These are phyloP conservation scores for Sisymbrium altissimum DNA, from an alignment of 345 rosid genomes.

Conservation along the genomic window DNA sequence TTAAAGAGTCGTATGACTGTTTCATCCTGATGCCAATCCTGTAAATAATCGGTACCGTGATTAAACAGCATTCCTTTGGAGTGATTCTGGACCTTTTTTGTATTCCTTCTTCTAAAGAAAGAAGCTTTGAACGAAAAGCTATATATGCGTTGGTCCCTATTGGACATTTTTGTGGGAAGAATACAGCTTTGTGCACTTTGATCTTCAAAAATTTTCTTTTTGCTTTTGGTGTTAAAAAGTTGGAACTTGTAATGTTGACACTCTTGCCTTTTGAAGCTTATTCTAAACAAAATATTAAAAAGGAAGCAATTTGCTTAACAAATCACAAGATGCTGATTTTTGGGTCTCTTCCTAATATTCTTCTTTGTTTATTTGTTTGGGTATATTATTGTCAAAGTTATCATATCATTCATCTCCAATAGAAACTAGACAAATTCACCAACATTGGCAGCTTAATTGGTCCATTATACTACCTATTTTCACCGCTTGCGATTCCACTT, in stretches of 20 bases:
- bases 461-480: constrained; percentile 6
- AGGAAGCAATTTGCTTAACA: constrained; percentile 23
- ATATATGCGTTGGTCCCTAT: constrained; percentile 32
- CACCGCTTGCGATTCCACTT: constrained; percentile 13
- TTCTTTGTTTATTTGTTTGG: not conserved
- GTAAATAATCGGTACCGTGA: constrained; percentile 11
- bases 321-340: constrained; percentile 27
- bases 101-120: constrained; percentile 25
- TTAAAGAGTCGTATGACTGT: not conserved
- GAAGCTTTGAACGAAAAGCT: constrained; percentile 24
- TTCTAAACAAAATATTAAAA: not conserved
- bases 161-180: constrained; percentile 23
- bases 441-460: constrained; percentile 9
- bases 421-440: constrained; percentile 19
- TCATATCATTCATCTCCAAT: constrained; percentile 7
- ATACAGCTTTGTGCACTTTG: constrained; percentile 25
- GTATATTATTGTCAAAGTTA: constrained; percentile 2
- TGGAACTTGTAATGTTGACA: constrained; percentile 17
- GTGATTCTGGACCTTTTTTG: constrained; percentile 22
- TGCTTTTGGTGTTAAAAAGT: not conserved
- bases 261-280: constrained; percentile 23
- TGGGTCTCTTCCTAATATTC: constrained; percentile 24
- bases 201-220: constrained; percentile 1
- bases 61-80: constrained; percentile 4
- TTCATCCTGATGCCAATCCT: not conserved